Evolutionary conservation across 1,284 basidiomycete species (phyloP).

Genomic region (Pseudozyma pruni): DNA sequence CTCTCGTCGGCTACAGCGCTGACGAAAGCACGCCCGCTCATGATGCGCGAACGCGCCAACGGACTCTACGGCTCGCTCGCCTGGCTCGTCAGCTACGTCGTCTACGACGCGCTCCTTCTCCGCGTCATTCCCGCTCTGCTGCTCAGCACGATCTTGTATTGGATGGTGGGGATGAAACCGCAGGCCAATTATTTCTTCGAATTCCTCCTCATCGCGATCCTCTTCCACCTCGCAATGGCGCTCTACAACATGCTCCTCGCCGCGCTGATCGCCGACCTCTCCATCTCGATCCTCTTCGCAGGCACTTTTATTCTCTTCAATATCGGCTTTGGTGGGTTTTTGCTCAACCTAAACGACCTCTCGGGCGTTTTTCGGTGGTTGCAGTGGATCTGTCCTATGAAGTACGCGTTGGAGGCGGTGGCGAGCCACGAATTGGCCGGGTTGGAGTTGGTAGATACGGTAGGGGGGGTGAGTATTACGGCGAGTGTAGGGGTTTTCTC

Average conservation of each 20-base stretch:
- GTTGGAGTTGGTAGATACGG: conserved; percentile 45
- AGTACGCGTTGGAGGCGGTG: conserved; percentile 60
- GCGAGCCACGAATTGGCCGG: conserved; percentile 48
- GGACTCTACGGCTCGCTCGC: conserved; percentile 47
- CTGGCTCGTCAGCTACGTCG: conserved; percentile 51
- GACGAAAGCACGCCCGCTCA: conserved; percentile 36
- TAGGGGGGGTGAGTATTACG: conserved; percentile 31
- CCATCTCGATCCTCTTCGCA: conserved; percentile 46
- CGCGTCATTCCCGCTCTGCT: conserved; percentile 45
- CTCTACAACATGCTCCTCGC: conserved; percentile 55
- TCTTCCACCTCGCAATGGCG: conserved; percentile 49
- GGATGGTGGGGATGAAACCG: conserved; percentile 56
- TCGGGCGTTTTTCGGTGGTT: conserved; percentile 51
- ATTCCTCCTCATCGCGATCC: conserved; percentile 51
- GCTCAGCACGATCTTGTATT: conserved; percentile 49
- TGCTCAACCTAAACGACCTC: conserved; percentile 54
- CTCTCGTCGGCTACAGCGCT: conserved; percentile 46
- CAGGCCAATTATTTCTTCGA: conserved; percentile 52
- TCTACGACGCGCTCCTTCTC: conserved; percentile 50
- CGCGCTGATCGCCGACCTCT: conserved; percentile 47
- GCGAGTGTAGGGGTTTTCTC: conserved; percentile 42
- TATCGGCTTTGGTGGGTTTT: conserved; percentile 57
- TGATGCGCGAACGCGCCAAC: conserved; percentile 60
- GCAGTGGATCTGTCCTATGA: conserved; percentile 54
- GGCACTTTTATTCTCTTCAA: conserved; percentile 57